phyloP scores from a whole-genome alignment of 2,329 filamentous ascomycete genomes.

The Monilinia aucupariae region DNA sequence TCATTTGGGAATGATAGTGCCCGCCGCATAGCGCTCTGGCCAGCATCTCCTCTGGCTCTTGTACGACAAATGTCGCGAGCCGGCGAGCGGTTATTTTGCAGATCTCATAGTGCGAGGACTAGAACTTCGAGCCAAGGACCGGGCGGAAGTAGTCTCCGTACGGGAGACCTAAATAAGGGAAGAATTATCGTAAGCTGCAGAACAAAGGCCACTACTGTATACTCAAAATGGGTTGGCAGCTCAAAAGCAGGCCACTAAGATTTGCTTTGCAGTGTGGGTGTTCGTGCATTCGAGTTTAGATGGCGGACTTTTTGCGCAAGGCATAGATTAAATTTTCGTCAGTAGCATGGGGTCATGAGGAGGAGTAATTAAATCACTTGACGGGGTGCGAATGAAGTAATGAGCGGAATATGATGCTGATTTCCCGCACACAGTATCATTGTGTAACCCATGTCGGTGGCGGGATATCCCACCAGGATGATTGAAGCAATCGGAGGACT shows the following conservation, averaged over 20 bases:
- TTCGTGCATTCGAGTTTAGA: constrained; percentile 1
- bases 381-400: constrained; percentile 1
- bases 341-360: not conserved
- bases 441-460: constrained; percentile 16
- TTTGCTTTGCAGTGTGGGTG: not conserved
- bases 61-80: not conserved
- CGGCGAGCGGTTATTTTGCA: constrained; percentile 4
- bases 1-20: not conserved
- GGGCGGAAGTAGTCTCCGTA: not conserved
- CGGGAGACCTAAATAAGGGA: constrained; percentile 4
- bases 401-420: not conserved
- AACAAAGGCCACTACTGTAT: constrained; percentile 1
- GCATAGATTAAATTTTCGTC: constrained; percentile 1
- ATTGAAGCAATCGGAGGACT: not conserved
- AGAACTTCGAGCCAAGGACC: constrained; percentile 5
- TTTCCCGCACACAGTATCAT: not conserved
- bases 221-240: not conserved
- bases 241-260: not conserved
- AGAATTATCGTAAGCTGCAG: not conserved
- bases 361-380: not conserved
- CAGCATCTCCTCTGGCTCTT: not conserved
- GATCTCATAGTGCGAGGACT: constrained; percentile 12
- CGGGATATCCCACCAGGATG: constrained; percentile 6
- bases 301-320: not conserved
- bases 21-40: not conserved